Base-by-base conservation (phyloP, 2,329 filamentous ascomycete species). In the Colletotrichum sp. region DNA sequence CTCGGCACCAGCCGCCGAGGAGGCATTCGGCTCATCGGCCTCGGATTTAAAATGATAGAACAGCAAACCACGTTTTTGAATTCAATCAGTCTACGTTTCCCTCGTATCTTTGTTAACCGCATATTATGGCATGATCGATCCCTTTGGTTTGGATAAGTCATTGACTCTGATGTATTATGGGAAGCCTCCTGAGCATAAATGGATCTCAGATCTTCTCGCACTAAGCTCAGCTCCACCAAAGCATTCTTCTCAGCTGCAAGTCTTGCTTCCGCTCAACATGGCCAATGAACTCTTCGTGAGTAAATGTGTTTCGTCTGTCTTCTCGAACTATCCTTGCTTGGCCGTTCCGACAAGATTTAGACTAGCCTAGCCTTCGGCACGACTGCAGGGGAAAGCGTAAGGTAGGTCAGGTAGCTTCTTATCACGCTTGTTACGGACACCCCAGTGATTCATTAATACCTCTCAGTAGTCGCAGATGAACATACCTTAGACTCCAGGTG, bases 1-100 rank as follows among this genome's bases (percentile, higher is more conserved):
- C 43, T 52, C 43, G 43, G 43, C 43, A 52, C 43, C n/a, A 52
- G 43, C 43, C 43, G 43, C 43, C 43, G 43, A 52, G 43, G 43
- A 52, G 43, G 43, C 43, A 52, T 52, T 52, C 43, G 43, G 43
- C 43, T 13, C n/a, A 21, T 52, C 43, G 43, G 43, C n/a, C 43
- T 52, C 43, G 43, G 43, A 52, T 52, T 52, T 52, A 52, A 21
- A 52, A 6, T 3, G 43, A 52, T 52, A 52, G 43, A 21, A 21
- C 43, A 52, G 43, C n/a, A 21, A 13, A 1, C 43, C 7, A 4
- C n/a, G 4, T 52, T 13, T 1, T 52, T 21, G 9, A 21, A 21
- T 7, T 48, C n/a, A 21, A 48, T 3, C 0, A 13, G 2, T 34
- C 13, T 34, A 34, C 13, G 32, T 34, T 34, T 34, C 1, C 13